Conservation (phyloP, 129 eudicot species). For the Lactuca saligna region DNA sequence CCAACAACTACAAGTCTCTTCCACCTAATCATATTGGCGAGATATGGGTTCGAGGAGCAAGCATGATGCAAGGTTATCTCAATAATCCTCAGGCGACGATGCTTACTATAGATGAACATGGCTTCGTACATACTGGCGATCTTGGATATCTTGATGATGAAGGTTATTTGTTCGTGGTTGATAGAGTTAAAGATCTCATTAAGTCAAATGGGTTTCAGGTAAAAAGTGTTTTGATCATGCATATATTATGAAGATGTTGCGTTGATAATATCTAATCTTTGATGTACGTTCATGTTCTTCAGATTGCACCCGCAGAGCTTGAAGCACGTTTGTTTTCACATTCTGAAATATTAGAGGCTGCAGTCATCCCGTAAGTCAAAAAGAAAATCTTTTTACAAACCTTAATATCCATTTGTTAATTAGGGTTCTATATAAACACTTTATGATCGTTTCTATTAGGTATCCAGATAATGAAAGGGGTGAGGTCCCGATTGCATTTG, state of each 20-base stretch:
- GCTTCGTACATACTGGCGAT: constrained; percentile 34
- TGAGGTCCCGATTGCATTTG: constrained; percentile 79
- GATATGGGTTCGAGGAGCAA: constrained; percentile 87
- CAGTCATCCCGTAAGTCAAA: constrained; percentile 81
- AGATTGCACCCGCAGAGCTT: constrained; percentile 97
- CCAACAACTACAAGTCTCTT: constrained; percentile 46
- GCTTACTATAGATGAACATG: constrained; percentile 72
- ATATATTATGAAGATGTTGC: no score
- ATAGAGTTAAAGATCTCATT: constrained; percentile 87
- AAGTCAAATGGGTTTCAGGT: constrained; percentile 94
- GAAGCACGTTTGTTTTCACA: constrained; percentile 83
- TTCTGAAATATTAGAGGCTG: constrained; percentile 83
- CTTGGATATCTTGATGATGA: constrained; percentile 80
- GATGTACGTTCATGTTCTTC: constrained; percentile 2
- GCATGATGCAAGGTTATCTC: constrained; percentile 83
- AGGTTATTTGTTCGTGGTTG: constrained; percentile 76
- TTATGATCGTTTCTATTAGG: constrained; percentile 27
- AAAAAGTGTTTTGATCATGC: constrained; percentile 1
- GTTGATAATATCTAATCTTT: not conserved
- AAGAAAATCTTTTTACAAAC: not conserved
- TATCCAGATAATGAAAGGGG: constrained; percentile 95
- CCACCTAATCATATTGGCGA: constrained; percentile 82
- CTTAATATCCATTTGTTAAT: not conserved
- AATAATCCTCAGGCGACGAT: constrained; percentile 77
- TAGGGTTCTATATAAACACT: no score